Base-by-base conservation (phyloP, 768 basidiomycete species). In the Boletus reticuloceps region DNA sequence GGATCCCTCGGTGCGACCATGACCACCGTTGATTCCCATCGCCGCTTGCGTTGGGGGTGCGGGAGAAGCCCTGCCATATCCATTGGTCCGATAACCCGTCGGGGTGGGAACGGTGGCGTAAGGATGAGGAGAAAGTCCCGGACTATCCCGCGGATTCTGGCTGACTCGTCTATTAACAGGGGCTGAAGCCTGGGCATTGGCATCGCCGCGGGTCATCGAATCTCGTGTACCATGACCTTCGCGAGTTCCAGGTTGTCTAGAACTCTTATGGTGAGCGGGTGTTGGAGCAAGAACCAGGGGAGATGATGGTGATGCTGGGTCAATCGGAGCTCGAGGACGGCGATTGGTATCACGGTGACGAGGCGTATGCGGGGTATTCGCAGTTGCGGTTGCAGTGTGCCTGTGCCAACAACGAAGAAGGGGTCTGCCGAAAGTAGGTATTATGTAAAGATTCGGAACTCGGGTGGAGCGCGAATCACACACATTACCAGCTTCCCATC, bases 401-500 rank as follows among this genome's bases (percentile, higher is more conserved):
- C 63, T 79, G 78, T 7, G 73, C 76, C 50, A 79, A 74, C 43
- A 74, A 66, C 45, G 74, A 74, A 40, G 75, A 77, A 31, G 74
- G 73, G 0, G 78, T 76, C 79, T 81, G 58, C 29, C 36, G 58
- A 53, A 53, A 25, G 57, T 16, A 42, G 38, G 8, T 16, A 50
- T 50, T 62, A 45, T 52, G 47, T 46, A 14, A 41, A 31, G 14
- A 38, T 48, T 8, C n/a, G 43, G 14, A 29, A 55, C 7, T 17
- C 44, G 11, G 31, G 54, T 25, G 17, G 51, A 36, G 6, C 17
- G 25, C 34, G 50, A 54, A 60, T 48, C 32, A 81, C 89, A 61
- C 71, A 94, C 94, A 66, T 82, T 85, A 56, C 84, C 79, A 38
- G 87, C 89, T 79, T 98, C 94, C 94, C 95, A 97, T 41, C 95